Conservation (phyloP, 192 early-diverging fungal genomes). For the Umbelopsis sp. region DNA sequence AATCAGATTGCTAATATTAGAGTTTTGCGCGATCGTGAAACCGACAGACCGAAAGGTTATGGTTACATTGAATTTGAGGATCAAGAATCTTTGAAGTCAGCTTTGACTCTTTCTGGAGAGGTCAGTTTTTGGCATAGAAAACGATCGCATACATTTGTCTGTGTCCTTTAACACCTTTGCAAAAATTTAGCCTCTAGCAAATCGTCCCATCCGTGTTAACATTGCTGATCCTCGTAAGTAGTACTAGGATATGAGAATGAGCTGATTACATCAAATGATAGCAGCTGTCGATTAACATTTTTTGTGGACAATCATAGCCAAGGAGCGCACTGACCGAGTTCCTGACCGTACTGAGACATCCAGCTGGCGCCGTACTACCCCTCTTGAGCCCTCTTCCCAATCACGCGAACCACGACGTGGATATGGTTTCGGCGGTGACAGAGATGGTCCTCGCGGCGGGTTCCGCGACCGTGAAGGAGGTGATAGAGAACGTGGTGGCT, state of each 20-base stretch:
- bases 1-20: constrained; percentile 75
- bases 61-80: constrained; percentile 96
- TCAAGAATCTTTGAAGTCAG: constrained; percentile 78
- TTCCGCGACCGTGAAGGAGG: constrained; percentile 42
- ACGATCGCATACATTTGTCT: not conserved
- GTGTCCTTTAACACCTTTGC: not conserved
- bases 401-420: constrained; percentile 29
- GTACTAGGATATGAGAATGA: constrained; percentile 22
- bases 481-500: constrained; percentile 46
- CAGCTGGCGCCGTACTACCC: constrained; percentile 57
- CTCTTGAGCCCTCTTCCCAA: constrained; percentile 46
- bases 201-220: constrained; percentile 80
- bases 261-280: constrained; percentile 6
- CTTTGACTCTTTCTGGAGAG: constrained; percentile 68
- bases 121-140: constrained; percentile 25
- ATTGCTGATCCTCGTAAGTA: constrained; percentile 87
- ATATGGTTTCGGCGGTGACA: constrained; percentile 40
- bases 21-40: constrained; percentile 79
- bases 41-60: constrained; percentile 86
- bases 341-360: constrained; percentile 61
- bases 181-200: constrained; percentile 55
- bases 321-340: constrained; percentile 50
- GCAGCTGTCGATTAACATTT: not conserved
- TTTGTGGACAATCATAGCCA: constrained; percentile 14
- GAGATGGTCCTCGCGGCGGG: constrained; percentile 38